phyloP scores from a whole-genome alignment of 1,284 basidiomycete species.

The Baeospora myosura region DNA sequence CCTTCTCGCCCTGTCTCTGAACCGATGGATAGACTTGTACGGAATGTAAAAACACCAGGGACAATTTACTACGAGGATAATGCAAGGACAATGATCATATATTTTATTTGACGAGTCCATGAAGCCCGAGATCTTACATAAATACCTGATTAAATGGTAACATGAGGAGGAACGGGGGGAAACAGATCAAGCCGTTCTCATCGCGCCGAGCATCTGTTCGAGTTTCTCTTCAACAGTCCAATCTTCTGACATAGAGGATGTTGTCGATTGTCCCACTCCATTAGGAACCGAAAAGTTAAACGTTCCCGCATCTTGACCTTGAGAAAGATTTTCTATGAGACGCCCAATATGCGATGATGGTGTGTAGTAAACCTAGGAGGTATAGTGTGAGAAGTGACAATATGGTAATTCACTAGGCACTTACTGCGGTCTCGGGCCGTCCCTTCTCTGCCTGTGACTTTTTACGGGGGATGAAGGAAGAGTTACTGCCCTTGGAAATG shows the following conservation, averaged over 20 bases:
- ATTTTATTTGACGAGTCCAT: too few relatives aligned
- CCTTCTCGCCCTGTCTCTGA: conserved; percentile 59
- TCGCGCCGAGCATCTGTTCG: conserved; percentile 63
- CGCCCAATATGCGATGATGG: conserved; percentile 70
- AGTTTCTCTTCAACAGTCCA: conserved; percentile 71
- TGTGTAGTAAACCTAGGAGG: conserved; percentile 67
- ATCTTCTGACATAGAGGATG: conserved; percentile 56
- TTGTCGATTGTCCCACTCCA: conserved; percentile 41
- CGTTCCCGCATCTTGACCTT: conserved; percentile 70
- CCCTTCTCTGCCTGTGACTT: conserved; percentile 42
- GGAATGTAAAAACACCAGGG: too few relatives aligned
- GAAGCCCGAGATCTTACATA: too few relatives aligned
- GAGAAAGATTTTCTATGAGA: conserved; percentile 72
- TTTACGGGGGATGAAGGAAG: conserved; percentile 55
- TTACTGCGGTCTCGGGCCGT: conserved; percentile 76
- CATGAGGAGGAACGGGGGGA: too few relatives aligned
- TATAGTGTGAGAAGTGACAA: conserved; percentile 14
- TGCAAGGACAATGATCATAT: too few relatives aligned
- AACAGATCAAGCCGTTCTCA: conserved; percentile 32
- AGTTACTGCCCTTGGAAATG: conserved; percentile 55
- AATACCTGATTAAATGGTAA: too few relatives aligned
- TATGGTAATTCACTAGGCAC: conserved; percentile 16
- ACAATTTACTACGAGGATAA: too few relatives aligned
- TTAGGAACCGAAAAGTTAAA: conserved; percentile 57
- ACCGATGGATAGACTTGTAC: conserved; percentile 64